Conservation (phyloP, 106 monocot species). For the Amphibolis antarctica region DNA sequence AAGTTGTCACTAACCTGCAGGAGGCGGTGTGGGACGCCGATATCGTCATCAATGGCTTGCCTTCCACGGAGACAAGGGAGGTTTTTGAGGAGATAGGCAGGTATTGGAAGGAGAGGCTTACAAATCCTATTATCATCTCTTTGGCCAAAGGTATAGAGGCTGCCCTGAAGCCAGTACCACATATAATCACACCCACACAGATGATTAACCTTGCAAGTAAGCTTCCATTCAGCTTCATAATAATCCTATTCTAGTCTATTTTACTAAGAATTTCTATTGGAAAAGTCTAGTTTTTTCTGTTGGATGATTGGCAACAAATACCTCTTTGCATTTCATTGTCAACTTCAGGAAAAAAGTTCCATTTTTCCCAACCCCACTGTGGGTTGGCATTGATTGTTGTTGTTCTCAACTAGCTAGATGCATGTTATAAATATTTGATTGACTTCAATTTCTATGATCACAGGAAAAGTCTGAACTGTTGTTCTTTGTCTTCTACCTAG, state of each 20-base stretch:
- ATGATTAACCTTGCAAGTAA: conserved; percentile 88
- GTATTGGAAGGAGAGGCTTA: conserved; percentile 88
- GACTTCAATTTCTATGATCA: too few relatives aligned
- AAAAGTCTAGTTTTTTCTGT: too few relatives aligned
- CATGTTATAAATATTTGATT: too few relatives aligned
- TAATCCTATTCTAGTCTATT: neutral
- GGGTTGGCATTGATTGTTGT: too few relatives aligned
- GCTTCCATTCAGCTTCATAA: conserved; percentile 2
- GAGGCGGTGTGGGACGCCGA: conserved; percentile 98
- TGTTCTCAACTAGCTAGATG: too few relatives aligned
- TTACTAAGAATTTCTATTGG: neutral
- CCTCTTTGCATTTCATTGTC: too few relatives aligned
- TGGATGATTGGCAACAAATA: too few relatives aligned
- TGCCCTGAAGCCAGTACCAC: conserved; percentile 50
- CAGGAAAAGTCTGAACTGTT: too few relatives aligned
- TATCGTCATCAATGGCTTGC: conserved; percentile 77
- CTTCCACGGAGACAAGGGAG: conserved; percentile 71
- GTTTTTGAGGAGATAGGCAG: conserved; percentile 71
- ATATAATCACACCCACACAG: conserved; percentile 82
- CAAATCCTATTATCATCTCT: conserved; percentile 53
- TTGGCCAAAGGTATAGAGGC: conserved; percentile 88
- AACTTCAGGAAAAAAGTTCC: too few relatives aligned
- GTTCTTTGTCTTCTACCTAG: too few relatives aligned
- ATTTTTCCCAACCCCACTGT: too few relatives aligned
- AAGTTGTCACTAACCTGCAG: conserved; percentile 87